phyloP scores from a whole-genome alignment of 805 yeast genomes.

The Pichia cabralensis region DNA sequence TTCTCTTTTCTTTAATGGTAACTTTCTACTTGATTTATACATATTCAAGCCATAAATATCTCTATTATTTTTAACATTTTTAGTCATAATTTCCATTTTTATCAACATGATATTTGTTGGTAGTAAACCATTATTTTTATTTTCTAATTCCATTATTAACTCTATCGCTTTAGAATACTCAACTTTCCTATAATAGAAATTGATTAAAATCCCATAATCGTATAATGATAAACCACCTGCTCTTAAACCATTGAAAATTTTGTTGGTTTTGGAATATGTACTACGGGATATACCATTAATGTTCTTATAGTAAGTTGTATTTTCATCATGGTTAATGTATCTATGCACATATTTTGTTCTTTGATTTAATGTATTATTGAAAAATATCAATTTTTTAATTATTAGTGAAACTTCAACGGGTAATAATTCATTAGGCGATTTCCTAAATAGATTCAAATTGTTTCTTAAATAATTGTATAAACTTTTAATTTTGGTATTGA shows the following conservation, averaged over 20 bases:
- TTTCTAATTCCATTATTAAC: no score
- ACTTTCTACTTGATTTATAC: neutral
- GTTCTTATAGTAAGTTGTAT: no score
- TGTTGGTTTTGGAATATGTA: constrained; percentile 1
- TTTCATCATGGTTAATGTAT: no score
- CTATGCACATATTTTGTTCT: no score
- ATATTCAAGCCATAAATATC: constrained; percentile 11
- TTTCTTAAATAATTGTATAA: no score
- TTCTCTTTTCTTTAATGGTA: neutral
- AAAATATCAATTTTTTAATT: constrained; percentile 4
- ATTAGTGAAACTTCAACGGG: constrained; percentile 7
- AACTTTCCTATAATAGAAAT: constrained; percentile 14
- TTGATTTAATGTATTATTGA: constrained; percentile 2
- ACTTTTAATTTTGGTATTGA: no score
- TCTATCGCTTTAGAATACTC: no score
- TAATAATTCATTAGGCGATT: no score
- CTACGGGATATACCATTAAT: neutral
- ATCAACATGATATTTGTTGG: constrained; percentile 20
- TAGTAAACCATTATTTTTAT: constrained; percentile 3
- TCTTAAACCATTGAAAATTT: constrained; percentile 1
- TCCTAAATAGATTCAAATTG: no score
- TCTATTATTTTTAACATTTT: constrained; percentile 20
- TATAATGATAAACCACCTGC: neutral
- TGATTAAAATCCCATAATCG: constrained; percentile 21
- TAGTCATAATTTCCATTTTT: constrained; percentile 18